Evolutionary conservation across 2,329 filamentous ascomycete genomes (phyloP).

Genomic region (Chalaropsis ovoidea): DNA sequence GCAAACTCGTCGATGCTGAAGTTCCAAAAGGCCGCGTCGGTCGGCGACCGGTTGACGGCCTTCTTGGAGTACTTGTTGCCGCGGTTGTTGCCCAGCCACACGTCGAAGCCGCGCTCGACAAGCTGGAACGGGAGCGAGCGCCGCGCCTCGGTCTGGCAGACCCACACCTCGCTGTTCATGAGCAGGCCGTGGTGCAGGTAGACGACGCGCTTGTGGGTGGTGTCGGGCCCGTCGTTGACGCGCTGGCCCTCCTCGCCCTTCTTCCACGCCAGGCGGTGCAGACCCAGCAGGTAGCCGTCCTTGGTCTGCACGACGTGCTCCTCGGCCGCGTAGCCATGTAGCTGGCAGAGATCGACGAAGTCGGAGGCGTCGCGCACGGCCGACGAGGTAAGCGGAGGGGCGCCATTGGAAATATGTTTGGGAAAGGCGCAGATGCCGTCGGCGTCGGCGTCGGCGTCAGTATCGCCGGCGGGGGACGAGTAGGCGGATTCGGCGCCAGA

Average conservation of each 20-base stretch:
- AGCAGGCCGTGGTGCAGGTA: slow-evolving; percentile 93
- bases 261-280: slow-evolving; percentile 77
- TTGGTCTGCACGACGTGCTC: slow-evolving; percentile 92
- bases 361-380: slow-evolving; percentile 78
- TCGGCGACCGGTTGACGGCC: slow-evolving; percentile 64
- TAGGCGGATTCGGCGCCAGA: background rate
- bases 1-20: slow-evolving; percentile 98
- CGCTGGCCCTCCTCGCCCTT: slow-evolving; percentile 69
- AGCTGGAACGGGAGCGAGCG: slow-evolving; percentile 80
- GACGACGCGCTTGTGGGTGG: slow-evolving; percentile 69
- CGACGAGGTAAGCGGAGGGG: slow-evolving; percentile 50
- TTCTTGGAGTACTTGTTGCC: slow-evolving; percentile 99
- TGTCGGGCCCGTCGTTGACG: slow-evolving; percentile 62
- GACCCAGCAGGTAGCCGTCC: slow-evolving; percentile 83
- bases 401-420: background rate
- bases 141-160: slow-evolving; percentile 77
- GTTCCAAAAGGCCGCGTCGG: slow-evolving; percentile 76
- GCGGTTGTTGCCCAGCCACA: slow-evolving; percentile 95
- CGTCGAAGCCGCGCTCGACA: slow-evolving; percentile 85
- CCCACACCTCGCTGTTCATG: slow-evolving; percentile 99
- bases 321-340: slow-evolving; percentile 87
- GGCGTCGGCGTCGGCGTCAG: slow-evolving; percentile 42
- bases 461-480: background rate
- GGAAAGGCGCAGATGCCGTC: slow-evolving; percentile 37
- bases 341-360: slow-evolving; percentile 83